These are phyloP conservation scores for Dillenia turbinata DNA, from an alignment of 164 flowering plant genomes.

Conservation along the genomic window DNA sequence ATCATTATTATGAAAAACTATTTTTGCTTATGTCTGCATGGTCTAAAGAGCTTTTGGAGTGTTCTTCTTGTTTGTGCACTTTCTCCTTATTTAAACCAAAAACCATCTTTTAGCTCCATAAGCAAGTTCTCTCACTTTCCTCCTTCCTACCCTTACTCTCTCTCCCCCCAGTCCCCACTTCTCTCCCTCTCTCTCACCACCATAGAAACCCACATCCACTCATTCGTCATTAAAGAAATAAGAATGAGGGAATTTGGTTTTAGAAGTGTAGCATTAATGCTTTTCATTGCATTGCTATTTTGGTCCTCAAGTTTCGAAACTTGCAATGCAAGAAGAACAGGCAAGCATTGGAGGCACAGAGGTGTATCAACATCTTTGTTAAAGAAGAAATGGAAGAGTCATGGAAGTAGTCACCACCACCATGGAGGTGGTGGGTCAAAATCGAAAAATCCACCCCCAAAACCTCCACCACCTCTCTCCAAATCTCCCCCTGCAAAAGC, in stretches of 20 bases:
- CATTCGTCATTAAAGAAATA: too few species aligned
- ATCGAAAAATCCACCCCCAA: constrained; percentile 28
- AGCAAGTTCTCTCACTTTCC: constrained; percentile 4
- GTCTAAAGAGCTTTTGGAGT: constrained; percentile 12
- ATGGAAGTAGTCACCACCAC: constrained; percentile 21
- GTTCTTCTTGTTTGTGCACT: constrained; percentile 41
- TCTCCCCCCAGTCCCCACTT: background rate
- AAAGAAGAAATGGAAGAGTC: constrained; percentile 64
- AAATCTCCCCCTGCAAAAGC: constrained; percentile 7
- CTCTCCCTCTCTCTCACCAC: background rate
- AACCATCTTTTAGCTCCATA: constrained; percentile 13
- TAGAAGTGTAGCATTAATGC: constrained; percentile 45
- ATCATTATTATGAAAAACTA: constrained; percentile 12
- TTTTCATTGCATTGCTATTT: constrained; percentile 43
- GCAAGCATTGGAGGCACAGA: constrained; percentile 73
- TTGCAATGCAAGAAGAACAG: constrained; percentile 68
- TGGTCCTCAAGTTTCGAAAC: constrained; percentile 51
- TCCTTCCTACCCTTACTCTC: constrained; percentile 11
- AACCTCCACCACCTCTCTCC: constrained; percentile 17
- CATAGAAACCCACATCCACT: background rate
- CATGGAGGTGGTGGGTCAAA: constrained; percentile 22
- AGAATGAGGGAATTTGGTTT: constrained; percentile 38
- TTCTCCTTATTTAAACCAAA: constrained; percentile 4
- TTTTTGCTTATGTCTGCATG: constrained; percentile 13
- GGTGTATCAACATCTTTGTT: constrained; percentile 33